Conservation (phyloP, 495 filamentous ascomycete species). For the Xylaria scruposa region DNA sequence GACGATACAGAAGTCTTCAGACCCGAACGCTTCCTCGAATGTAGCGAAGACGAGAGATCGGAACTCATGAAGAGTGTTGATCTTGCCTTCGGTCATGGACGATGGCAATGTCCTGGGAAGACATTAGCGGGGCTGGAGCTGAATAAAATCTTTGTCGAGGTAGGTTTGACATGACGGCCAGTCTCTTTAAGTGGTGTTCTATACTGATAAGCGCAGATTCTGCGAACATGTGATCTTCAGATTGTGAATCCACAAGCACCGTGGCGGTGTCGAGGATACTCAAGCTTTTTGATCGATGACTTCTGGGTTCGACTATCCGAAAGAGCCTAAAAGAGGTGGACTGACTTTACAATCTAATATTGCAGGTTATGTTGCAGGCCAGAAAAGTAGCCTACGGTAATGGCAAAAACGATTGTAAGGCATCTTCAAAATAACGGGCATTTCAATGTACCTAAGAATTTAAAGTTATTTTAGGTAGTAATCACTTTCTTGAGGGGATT, state of each 20-base stretch:
- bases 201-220: conserved; percentile 45
- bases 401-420: not conserved
- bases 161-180: conserved; percentile 28
- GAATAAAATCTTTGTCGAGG: conserved; percentile 65
- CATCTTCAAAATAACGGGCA: not conserved
- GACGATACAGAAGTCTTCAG: conserved; percentile 56
- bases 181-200: not conserved
- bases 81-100: conserved; percentile 52
- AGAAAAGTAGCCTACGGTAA: not conserved
- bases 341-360: not conserved
- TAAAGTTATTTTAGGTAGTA: too few relatives aligned
- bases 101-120: conserved; percentile 55
- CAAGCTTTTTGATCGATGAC: conserved; percentile 30
- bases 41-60: conserved; percentile 38
- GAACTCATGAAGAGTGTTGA: conserved; percentile 49
- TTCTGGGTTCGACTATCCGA: conserved; percentile 32
- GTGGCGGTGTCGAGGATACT: conserved; percentile 36
- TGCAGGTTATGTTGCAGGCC: not conserved
- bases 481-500: not conserved
- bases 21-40: conserved; percentile 64
- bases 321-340: not conserved
- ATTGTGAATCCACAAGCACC: conserved; percentile 56
- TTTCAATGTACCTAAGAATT: too few relatives aligned
- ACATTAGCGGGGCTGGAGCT: conserved; percentile 54
- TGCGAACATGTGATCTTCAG: conserved; percentile 62